Evolutionary conservation across 164 flowering plant species (phyloP).

Genomic region (Nymphaea colorata): DNA sequence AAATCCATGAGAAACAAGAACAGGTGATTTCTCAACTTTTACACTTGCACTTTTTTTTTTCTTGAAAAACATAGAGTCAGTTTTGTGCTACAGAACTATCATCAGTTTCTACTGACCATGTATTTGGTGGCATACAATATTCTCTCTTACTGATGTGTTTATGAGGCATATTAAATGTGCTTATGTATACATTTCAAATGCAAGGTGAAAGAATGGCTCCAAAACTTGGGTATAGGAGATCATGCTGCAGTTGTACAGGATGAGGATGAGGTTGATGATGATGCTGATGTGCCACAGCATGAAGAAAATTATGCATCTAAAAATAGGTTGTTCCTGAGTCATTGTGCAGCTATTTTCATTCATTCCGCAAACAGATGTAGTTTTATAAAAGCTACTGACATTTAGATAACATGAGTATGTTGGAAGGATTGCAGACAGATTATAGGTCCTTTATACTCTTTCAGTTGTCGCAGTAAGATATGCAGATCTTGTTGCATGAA

Average conservation of each 20-base stretch:
- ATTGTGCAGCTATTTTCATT: neutral
- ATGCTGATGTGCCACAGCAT: constrained; percentile 38
- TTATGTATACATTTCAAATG: constrained; percentile 7
- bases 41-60: too few relatives aligned
- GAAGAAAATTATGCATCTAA: constrained; percentile 51
- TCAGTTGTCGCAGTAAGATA: too few relatives aligned
- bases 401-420: too few relatives aligned
- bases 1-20: constrained; percentile 92
- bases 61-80: too few relatives aligned
- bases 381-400: too few relatives aligned
- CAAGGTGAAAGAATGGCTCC: constrained; percentile 99
- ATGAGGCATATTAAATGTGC: neutral
- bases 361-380: too few relatives aligned
- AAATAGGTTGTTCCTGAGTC: constrained; percentile 42
- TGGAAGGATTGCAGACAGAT: too few relatives aligned
- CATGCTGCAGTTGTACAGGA: constrained; percentile 61
- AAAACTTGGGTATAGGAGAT: constrained; percentile 92
- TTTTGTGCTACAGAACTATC: too few relatives aligned
- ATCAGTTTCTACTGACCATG: too few relatives aligned
- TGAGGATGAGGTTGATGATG: constrained; percentile 85
- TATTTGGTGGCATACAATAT: too few relatives aligned
- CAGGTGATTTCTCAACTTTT: constrained; percentile 30
- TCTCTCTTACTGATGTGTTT: neutral
- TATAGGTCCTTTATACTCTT: too few relatives aligned
- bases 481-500: too few relatives aligned